Evolutionary conservation across 371 early-diverging fungal species (phyloP).

Genomic region (Mucor racemosus): DNA sequence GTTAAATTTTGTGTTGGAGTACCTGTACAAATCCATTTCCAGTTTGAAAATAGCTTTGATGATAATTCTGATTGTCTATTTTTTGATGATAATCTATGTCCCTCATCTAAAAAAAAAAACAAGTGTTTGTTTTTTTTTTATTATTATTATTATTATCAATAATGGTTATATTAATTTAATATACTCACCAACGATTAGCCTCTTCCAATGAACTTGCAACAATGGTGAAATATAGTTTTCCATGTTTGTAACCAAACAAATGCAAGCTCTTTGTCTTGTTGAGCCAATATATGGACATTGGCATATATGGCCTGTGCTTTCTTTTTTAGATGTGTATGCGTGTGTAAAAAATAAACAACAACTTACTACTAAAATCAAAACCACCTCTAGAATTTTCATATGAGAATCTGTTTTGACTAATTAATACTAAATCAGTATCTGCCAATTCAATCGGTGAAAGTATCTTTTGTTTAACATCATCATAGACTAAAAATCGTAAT

Average conservation of each 20-base stretch:
- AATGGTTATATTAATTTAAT: slow-evolving; percentile 6
- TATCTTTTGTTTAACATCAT: slow-evolving; percentile 47
- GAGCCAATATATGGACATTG: slow-evolving; percentile 44
- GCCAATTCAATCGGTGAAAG: slow-evolving; percentile 54
- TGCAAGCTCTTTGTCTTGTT: slow-evolving; percentile 26
- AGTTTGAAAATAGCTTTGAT: slow-evolving; percentile 61
- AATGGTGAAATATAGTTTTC: slow-evolving; percentile 62
- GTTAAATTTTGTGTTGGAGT: slow-evolving; percentile 68
- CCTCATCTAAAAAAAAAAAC: slow-evolving; percentile 26
- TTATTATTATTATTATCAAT: neutral
- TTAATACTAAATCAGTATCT: slow-evolving; percentile 67
- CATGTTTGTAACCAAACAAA: slow-evolving; percentile 29
- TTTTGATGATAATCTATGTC: slow-evolving; percentile 36
- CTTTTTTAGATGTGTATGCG: neutral
- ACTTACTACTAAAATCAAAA: slow-evolving; percentile 46
- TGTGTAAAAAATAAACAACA: neutral
- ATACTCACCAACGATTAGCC: slow-evolving; percentile 69
- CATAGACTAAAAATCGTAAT: slow-evolving; percentile 51
- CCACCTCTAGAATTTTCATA: slow-evolving; percentile 62
- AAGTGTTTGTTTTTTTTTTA: slow-evolving; percentile 33
- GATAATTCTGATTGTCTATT: slow-evolving; percentile 53
- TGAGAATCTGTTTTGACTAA: slow-evolving; percentile 66
- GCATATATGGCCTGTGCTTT: slow-evolving; percentile 23
- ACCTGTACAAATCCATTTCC: slow-evolving; percentile 81
- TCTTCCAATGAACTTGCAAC: slow-evolving; percentile 72